Percentiles rank a stretch among this genome's conserved stretches.
These are phyloP conservation scores for Selaginella moellendorffii DNA, from an alignment of 75 land plant genomes.

Conservation along the genomic window DNA sequence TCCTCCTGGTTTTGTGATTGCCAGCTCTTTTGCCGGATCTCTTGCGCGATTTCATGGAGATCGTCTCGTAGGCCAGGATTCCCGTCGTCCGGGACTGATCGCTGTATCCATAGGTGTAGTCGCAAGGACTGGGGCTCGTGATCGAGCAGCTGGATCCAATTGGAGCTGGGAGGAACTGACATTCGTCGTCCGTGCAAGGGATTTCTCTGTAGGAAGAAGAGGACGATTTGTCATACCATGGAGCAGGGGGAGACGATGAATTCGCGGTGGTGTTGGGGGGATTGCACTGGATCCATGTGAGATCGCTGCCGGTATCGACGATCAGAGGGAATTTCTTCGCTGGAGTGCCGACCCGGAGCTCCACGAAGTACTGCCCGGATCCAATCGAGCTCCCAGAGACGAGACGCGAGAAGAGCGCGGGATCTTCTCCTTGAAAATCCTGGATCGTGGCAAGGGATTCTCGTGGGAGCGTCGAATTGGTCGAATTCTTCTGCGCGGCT, in stretches of 20 bases:
- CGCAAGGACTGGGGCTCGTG: slow-evolving; percentile 39
- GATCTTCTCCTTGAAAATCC: background rate
- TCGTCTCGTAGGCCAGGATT: slow-evolving; percentile 38
- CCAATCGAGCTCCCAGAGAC: slow-evolving; percentile 42
- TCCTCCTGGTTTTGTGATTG: slow-evolving; percentile 8
- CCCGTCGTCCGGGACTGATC: slow-evolving; percentile 39
- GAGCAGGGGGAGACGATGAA: too few species aligned
- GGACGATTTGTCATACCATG: slow-evolving; percentile 13
- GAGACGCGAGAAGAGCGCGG: background rate
- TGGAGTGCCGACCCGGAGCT: slow-evolving; percentile 42
- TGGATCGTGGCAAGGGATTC: background rate
- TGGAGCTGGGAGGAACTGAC: slow-evolving; percentile 21
- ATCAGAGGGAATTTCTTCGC: slow-evolving; percentile 35
- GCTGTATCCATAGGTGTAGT: slow-evolving; percentile 35
- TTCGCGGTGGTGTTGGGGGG: too few species aligned
- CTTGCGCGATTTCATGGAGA: slow-evolving; percentile 25
- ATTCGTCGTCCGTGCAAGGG: slow-evolving; percentile 23
- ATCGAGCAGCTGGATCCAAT: slow-evolving; percentile 22
- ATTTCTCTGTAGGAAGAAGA: slow-evolving; percentile 31
- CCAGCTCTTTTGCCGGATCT: too few species aligned
- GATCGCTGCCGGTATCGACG: slow-evolving; percentile 45
- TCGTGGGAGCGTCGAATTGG: background rate
- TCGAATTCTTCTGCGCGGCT: background rate
- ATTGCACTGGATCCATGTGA: background rate
- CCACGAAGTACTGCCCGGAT: slow-evolving; percentile 55